Evolutionary conservation across 1,284 basidiomycete genomes (phyloP).

Genomic region (Fomes fomentarius): DNA sequence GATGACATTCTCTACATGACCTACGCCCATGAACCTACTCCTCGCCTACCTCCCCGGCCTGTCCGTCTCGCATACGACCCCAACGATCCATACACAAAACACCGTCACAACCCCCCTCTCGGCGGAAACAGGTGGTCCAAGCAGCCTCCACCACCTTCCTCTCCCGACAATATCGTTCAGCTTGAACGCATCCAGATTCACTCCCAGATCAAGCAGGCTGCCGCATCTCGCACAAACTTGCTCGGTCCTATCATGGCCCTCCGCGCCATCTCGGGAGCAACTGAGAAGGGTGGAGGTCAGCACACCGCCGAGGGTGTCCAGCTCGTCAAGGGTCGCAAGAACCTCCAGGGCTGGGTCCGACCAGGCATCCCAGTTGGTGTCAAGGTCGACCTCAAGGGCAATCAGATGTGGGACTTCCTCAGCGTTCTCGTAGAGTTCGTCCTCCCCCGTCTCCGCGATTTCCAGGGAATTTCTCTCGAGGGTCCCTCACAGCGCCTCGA

Average conservation of each 20-base stretch:
- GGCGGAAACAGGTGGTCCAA: slow-evolving; percentile 73
- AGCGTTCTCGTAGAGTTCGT: slow-evolving; percentile 92
- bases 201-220: slow-evolving; percentile 81
- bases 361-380: slow-evolving; percentile 84
- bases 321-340: slow-evolving; percentile 79
- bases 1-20: slow-evolving; percentile 96
- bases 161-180: slow-evolving; percentile 68
- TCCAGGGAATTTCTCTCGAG: slow-evolving; percentile 79
- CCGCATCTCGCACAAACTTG: slow-evolving; percentile 77
- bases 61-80: slow-evolving; percentile 78
- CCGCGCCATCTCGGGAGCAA: slow-evolving; percentile 87
- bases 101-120: slow-evolving; percentile 72
- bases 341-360: slow-evolving; percentile 87
- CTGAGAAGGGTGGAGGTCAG: slow-evolving; percentile 67
- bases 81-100: slow-evolving; percentile 77
- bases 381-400: slow-evolving; percentile 89
- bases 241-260: slow-evolving; percentile 87
- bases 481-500: slow-evolving; percentile 61
- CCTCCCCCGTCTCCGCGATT: slow-evolving; percentile 90
- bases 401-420: slow-evolving; percentile 94
- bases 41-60: slow-evolving; percentile 55
- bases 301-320: slow-evolving; percentile 78
- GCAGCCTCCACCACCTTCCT: slow-evolving; percentile 65
- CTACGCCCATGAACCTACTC: slow-evolving; percentile 74
- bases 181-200: slow-evolving; percentile 89